These are phyloP conservation scores for Trametes coccinea DNA, from an alignment of 768 basidiomycete species.

Conservation along the genomic window DNA sequence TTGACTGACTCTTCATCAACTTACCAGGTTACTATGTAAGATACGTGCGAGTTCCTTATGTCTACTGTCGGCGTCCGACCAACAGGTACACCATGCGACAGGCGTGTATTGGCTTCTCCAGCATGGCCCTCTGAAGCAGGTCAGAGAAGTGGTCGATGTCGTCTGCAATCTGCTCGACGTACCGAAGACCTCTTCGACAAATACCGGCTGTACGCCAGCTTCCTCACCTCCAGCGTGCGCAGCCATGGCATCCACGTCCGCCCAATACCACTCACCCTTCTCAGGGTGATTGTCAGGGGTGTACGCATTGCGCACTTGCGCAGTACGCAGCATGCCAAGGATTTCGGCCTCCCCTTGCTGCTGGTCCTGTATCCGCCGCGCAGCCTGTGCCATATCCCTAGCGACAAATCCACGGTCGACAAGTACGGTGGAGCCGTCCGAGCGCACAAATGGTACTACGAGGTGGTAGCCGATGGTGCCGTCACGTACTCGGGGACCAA, in stretches of 20 bases:
- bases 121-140: slow-evolving; percentile 71
- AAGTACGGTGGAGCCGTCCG: slow-evolving; percentile 79
- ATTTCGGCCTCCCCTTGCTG: slow-evolving; percentile 67
- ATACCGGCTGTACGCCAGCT: slow-evolving; percentile 80
- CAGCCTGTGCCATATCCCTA: slow-evolving; percentile 49
- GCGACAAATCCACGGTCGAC: slow-evolving; percentile 92
- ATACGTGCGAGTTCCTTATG: slow-evolving; percentile 89
- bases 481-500: slow-evolving; percentile 87
- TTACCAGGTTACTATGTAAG: slow-evolving; percentile 95
- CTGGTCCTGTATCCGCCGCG: slow-evolving; percentile 16
- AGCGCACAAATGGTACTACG: slow-evolving; percentile 80
- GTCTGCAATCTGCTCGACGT: slow-evolving; percentile 29
- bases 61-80: slow-evolving; percentile 84
- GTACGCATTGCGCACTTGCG: slow-evolving; percentile 72
- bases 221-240: slow-evolving; percentile 71
- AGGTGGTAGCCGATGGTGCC: slow-evolving; percentile 87
- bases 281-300: slow-evolving; percentile 87
- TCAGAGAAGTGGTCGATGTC: not conserved
- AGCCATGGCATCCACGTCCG: slow-evolving; percentile 80
- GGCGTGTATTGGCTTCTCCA: slow-evolving; percentile 61
- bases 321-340: slow-evolving; percentile 83
- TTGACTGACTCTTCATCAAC: slow-evolving; percentile 17
- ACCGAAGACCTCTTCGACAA: slow-evolving; percentile 93
- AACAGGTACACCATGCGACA: slow-evolving; percentile 77
- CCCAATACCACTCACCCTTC: slow-evolving; percentile 90